These are phyloP conservation scores for Colletotrichum simmondsii DNA, from an alignment of 2,329 filamentous ascomycete species.

Conservation along the genomic window DNA sequence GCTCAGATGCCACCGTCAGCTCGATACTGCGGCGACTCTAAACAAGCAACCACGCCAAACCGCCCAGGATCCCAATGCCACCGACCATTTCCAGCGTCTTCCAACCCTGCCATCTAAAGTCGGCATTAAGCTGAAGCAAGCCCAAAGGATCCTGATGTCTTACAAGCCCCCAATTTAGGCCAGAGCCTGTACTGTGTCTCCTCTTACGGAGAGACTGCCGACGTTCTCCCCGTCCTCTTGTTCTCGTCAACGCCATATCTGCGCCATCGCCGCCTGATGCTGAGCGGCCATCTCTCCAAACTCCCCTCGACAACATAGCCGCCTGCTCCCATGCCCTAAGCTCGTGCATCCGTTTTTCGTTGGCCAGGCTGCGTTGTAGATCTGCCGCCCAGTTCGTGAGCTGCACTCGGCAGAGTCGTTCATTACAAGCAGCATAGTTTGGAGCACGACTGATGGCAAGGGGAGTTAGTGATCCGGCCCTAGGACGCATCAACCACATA, in stretches of 20 bases:
- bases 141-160: conserved; percentile 82
- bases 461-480: conserved; percentile 39
- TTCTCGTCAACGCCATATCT: conserved; percentile 15
- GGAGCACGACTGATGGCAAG: neutral
- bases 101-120: conserved; percentile 73
- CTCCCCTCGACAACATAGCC: conserved; percentile 75
- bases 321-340: conserved; percentile 70
- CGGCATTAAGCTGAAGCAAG: conserved; percentile 75
- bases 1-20: too few relatives aligned
- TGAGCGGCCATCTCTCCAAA: conserved; percentile 56
- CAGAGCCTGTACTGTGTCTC: conserved; percentile 36
- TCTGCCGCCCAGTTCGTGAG: conserved; percentile 86
- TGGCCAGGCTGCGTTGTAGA: conserved; percentile 79
- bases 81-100: conserved; percentile 79
- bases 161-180: conserved; percentile 41
- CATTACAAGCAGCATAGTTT: conserved; percentile 43
- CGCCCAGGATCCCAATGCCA: conserved; percentile 78
- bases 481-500: conserved; percentile 47
- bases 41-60: conserved; percentile 71
- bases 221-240: neutral
- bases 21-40: neutral
- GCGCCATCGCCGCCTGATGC: neutral
- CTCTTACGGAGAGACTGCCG: conserved; percentile 9
- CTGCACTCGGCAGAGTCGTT: conserved; percentile 61
- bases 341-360: conserved; percentile 78